These are phyloP conservation scores for Claviceps cyperi DNA, from an alignment of 2,329 filamentous ascomycete genomes.

Conservation along the genomic window DNA sequence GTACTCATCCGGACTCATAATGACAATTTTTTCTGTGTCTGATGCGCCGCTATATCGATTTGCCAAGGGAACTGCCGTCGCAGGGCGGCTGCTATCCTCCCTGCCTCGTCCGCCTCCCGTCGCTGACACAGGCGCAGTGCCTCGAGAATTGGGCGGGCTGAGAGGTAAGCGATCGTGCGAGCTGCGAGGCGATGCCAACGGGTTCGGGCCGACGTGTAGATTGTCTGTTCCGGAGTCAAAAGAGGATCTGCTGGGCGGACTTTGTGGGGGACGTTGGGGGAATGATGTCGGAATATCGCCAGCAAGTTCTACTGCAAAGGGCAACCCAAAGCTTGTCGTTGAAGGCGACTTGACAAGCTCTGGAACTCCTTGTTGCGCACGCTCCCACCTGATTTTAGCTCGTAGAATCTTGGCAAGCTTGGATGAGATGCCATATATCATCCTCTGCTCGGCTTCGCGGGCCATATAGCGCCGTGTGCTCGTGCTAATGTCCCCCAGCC, in stretches of 20 bases:
- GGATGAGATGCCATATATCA: constrained; percentile 60
- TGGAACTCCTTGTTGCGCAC: constrained; percentile 26
- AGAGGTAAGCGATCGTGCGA: constrained; percentile 32
- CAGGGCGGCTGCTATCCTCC: constrained; percentile 33
- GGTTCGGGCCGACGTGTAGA: constrained; percentile 25
- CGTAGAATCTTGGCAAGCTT: constrained; percentile 75
- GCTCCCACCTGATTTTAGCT: constrained; percentile 55
- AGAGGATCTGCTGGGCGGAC: constrained; percentile 32
- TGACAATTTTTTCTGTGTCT: constrained; percentile 54
- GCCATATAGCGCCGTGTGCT: constrained; percentile 73
- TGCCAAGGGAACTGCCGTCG: constrained; percentile 42
- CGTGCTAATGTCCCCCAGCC: constrained; percentile 88
- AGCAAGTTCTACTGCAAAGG: constrained; percentile 43
- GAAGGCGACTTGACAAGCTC: constrained; percentile 28
- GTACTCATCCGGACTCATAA: constrained; percentile 44
- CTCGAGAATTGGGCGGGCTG: constrained; percentile 16
- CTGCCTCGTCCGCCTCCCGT: constrained; percentile 8
- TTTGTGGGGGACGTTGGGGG: constrained; percentile 22
- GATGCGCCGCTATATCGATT: constrained; percentile 41
- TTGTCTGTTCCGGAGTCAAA: constrained; percentile 42
- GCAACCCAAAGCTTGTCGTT: constrained; percentile 25
- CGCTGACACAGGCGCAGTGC: constrained; percentile 7
- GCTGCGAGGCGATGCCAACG: constrained; percentile 31
- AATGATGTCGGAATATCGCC: constrained; percentile 33
- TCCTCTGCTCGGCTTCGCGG: constrained; percentile 57